Percentiles rank a stretch among this genome's conserved stretches.
These are phyloP conservation scores for Trypanosoma mega DNA, from an alignment of 208 protist genomes.

Conservation along the genomic window DNA sequence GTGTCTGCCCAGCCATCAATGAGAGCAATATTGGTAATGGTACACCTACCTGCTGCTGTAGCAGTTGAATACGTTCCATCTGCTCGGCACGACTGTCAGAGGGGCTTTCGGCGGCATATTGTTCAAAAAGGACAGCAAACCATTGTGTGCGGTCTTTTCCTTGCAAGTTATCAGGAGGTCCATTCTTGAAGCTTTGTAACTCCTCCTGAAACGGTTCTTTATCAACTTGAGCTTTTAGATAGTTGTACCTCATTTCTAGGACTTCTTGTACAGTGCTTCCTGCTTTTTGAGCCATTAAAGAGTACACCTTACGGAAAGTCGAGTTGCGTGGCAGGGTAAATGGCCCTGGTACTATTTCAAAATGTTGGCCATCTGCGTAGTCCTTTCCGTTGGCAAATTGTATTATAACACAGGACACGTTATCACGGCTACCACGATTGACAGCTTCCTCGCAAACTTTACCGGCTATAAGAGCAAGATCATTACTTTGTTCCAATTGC, in stretches of 20 bases:
- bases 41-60: constrained; percentile 85
- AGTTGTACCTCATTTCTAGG: constrained; percentile 84
- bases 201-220: constrained; percentile 57
- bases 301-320: constrained; percentile 84
- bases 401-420: constrained; percentile 91
- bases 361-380: constrained; percentile 68
- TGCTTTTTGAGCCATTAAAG: constrained; percentile 77
- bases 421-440: constrained; percentile 87
- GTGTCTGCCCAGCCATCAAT: constrained; percentile 57
- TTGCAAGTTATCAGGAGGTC: constrained; percentile 38
- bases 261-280: constrained; percentile 61
- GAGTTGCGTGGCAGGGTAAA: constrained; percentile 70
- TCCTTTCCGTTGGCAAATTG: constrained; percentile 82
- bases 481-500: constrained; percentile 62
- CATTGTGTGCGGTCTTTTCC: constrained; percentile 66
- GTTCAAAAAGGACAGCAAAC: constrained; percentile 64
- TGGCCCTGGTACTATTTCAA: constrained; percentile 73
- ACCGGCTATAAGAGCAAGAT: constrained; percentile 81
- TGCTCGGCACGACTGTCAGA: constrained; percentile 47
- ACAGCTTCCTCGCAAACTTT: constrained; percentile 88
- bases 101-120: constrained; percentile 26
- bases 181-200: constrained; percentile 48
- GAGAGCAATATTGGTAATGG: constrained; percentile 80
- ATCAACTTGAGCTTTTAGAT: constrained; percentile 37
- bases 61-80: constrained; percentile 79